Percentiles rank a stretch among this genome's conserved stretches.
Evolutionary conservation across 139 green algal species (phyloP).

Genomic region (Micractinium sp.): DNA sequence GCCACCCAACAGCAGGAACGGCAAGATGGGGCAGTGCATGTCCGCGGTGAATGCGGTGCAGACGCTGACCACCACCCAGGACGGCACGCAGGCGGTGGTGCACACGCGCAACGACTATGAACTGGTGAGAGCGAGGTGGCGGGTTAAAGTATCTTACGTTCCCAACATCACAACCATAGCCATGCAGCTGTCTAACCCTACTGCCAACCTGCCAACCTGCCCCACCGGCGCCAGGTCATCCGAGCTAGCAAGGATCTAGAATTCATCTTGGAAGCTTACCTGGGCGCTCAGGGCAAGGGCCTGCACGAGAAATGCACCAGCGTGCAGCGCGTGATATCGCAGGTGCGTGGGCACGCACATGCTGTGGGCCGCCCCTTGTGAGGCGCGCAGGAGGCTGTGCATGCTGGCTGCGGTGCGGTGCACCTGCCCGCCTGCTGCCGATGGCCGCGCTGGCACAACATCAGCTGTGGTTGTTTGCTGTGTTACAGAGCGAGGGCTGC

Average conservation of each 20-base stretch:
- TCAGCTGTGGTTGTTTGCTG: too few relatives aligned
- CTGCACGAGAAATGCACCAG: conserved; percentile 30
- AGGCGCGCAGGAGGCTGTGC: too few relatives aligned
- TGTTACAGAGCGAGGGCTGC: too few relatives aligned
- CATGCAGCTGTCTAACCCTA: too few relatives aligned
- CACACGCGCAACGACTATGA: conserved; percentile 31
- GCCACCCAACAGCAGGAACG: too few relatives aligned
- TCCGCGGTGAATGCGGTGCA: conserved; percentile 2
- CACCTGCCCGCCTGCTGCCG: too few relatives aligned
- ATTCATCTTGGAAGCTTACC: conserved; percentile 18
- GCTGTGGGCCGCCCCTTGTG: too few relatives aligned
- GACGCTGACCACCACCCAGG: not conserved
- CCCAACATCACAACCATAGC: too few relatives aligned
- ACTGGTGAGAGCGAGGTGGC: conserved; percentile 13
- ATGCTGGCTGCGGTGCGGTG: too few relatives aligned
- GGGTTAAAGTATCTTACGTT: too few relatives aligned
- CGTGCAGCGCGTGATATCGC: conserved; percentile 7
- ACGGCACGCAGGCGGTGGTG: not conserved
- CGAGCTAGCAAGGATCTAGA: conserved; percentile 26
- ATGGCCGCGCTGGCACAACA: too few relatives aligned
- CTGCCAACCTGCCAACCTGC: not conserved
- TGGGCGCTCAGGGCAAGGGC: conserved; percentile 16
- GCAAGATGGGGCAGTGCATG: conserved; percentile 22
- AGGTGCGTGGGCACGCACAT: not conserved
- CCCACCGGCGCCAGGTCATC: conserved; percentile 20